phyloP scores from a whole-genome alignment of 2,329 filamentous ascomycete genomes.

The Cladosporium velox region DNA sequence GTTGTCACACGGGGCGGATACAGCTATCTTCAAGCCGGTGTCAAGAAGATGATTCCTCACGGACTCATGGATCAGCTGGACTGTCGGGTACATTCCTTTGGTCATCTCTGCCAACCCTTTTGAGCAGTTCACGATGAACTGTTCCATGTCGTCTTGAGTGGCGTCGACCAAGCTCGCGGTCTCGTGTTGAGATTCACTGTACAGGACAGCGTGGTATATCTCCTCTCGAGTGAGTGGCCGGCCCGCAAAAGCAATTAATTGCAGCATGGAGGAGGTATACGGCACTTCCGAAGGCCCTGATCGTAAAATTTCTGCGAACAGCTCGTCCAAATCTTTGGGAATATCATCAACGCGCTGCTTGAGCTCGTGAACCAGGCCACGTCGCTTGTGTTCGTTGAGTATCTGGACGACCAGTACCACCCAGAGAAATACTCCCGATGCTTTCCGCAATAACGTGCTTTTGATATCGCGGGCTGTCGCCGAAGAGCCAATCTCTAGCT shows the following conservation, averaged over 20 bases:
- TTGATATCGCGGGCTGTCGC: background rate
- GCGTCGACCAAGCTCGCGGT: background rate
- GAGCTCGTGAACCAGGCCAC: background rate
- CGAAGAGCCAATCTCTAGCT: background rate
- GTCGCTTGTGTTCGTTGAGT: background rate
- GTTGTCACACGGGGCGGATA: background rate
- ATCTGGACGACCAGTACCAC: background rate
- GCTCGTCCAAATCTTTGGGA: background rate
- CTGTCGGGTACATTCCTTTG: background rate
- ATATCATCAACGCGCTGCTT: background rate
- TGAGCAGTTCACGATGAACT: background rate
- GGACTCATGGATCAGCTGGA: conserved; percentile 15
- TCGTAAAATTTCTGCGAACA: background rate
- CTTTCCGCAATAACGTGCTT: background rate
- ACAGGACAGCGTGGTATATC: background rate
- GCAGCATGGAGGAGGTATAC: background rate
- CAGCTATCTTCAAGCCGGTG: background rate
- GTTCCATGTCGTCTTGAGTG: background rate
- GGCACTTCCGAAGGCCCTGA: background rate
- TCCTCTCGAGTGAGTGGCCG: background rate
- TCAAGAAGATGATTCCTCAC: conserved; percentile 7
- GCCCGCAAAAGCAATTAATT: background rate
- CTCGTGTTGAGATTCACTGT: background rate
- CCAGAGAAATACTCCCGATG: background rate
- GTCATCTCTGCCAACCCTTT: background rate